Percentiles rank a stretch among this genome's conserved stretches.
These are phyloP conservation scores for Dichotomopilus funicola DNA, from an alignment of 2,329 filamentous ascomycete species.

Conservation along the genomic window DNA sequence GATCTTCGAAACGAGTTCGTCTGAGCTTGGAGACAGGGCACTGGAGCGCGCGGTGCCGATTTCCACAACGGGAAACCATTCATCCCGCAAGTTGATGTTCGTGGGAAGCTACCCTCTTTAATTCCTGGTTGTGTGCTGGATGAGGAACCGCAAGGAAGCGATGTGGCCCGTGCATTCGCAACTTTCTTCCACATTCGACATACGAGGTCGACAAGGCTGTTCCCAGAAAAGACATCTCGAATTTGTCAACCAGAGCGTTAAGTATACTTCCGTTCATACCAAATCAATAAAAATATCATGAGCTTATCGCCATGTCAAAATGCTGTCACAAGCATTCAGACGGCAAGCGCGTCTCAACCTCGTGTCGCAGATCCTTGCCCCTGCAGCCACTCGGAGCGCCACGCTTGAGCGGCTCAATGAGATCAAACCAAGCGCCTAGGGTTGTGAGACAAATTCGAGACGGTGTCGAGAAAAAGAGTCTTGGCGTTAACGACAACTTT, in stretches of 20 bases:
- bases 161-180: not conserved
- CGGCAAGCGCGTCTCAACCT: slow-evolving; percentile 17
- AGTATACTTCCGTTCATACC: too few species aligned
- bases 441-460: slow-evolving; percentile 24
- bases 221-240: not conserved
- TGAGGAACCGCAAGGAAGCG: too few species aligned
- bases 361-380: slow-evolving; percentile 16
- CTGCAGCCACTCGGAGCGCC: slow-evolving; percentile 20
- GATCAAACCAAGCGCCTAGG: slow-evolving; percentile 20
- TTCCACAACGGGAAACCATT: not conserved
- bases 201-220: not conserved
- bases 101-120: too few species aligned
- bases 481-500: too few species aligned
- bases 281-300: too few species aligned
- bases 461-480: not conserved
- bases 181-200: not conserved
- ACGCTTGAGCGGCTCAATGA: slow-evolving; percentile 20
- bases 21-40: not conserved
- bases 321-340: too few species aligned
- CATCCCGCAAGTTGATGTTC: too few species aligned
- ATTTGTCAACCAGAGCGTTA: too few species aligned
- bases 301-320: too few species aligned
- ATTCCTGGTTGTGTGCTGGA: too few species aligned
- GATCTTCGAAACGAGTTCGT: slow-evolving; percentile 7
- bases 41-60: not conserved